A percentile compares a stretch with the other conserved stretches of the same genome.
These are phyloP conservation scores for Blumeria graminis DNA, from an alignment of 2,329 filamentous ascomycete species.

Conservation along the genomic window DNA sequence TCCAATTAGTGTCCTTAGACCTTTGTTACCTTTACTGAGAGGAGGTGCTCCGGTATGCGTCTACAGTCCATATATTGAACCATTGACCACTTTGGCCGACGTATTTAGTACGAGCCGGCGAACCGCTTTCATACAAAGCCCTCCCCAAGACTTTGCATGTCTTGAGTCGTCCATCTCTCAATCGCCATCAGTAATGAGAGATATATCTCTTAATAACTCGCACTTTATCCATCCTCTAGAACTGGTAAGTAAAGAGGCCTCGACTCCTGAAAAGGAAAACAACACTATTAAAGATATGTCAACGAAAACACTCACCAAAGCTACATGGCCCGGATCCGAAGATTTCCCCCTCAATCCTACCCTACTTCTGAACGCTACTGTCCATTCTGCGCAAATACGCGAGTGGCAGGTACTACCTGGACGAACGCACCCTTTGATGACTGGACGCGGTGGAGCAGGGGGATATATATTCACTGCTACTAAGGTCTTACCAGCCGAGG, in stretches of 20 bases:
- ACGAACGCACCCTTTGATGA: conserved; percentile 87
- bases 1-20: conserved; percentile 46
- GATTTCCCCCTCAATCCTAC: conserved; percentile 81
- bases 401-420: conserved; percentile 82
- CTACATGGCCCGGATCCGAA: conserved; percentile 22
- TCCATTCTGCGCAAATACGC: conserved; percentile 60
- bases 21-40: conserved; percentile 54
- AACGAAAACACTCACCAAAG: too few relatives aligned
- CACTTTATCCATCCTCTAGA: too few relatives aligned
- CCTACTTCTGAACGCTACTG: conserved; percentile 48
- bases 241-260: too few relatives aligned
- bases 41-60: conserved; percentile 70
- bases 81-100: conserved; percentile 54
- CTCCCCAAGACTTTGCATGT: conserved; percentile 20
- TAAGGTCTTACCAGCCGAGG: conserved; percentile 55
- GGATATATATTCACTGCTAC: conserved; percentile 76
- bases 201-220: too few relatives aligned
- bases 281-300: too few relatives aligned
- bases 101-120: conserved; percentile 61
- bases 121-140: conserved; percentile 42
- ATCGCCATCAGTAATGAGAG: conserved; percentile 5
- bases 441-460: conserved; percentile 61
- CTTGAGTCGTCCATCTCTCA: conserved; percentile 9
- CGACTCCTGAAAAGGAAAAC: too few relatives aligned
- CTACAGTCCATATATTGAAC: conserved; percentile 61